phyloP scores from a whole-genome alignment of 1,139 yeast species.

The Magnusiomyces magnusii region DNA sequence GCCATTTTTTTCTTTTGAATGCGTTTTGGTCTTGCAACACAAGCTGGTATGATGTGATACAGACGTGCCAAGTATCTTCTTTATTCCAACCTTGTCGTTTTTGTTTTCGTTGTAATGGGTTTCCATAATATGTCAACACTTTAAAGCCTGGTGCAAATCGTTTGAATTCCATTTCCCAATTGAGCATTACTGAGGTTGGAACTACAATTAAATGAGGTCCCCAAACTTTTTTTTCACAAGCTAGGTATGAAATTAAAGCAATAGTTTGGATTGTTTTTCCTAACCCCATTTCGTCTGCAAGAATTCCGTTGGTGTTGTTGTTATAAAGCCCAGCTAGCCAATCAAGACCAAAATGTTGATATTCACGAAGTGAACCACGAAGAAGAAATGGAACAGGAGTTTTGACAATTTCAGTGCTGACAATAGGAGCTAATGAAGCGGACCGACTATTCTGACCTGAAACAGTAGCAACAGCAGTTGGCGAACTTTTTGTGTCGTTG shows the following conservation, averaged over 20 bases:
- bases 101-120: conserved; percentile 95
- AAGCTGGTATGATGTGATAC: conserved; percentile 93
- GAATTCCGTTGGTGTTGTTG: conserved; percentile 88
- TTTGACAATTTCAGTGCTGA: conserved; percentile 12
- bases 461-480: background rate
- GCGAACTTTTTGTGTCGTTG: background rate
- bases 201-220: conserved; percentile 97
- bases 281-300: conserved; percentile 98
- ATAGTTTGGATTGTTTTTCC: conserved; percentile 98
- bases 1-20: conserved; percentile 89
- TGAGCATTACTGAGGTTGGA: conserved; percentile 97
- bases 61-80: conserved; percentile 92
- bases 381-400: conserved; percentile 39
- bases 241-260: conserved; percentile 74
- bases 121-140: conserved; percentile 90
- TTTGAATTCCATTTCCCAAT: conserved; percentile 99
- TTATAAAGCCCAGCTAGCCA: conserved; percentile 95
- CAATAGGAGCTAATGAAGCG: conserved; percentile 1
- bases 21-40: conserved; percentile 96
- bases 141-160: conserved; percentile 98
- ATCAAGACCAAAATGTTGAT: conserved; percentile 93
- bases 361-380: conserved; percentile 78
- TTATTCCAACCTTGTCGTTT: conserved; percentile 98
- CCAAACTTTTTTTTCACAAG: conserved; percentile 93
- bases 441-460: background rate